phyloP scores from a whole-genome alignment of 768 basidiomycete species.

The Hydnomerulius pinastri region DNA sequence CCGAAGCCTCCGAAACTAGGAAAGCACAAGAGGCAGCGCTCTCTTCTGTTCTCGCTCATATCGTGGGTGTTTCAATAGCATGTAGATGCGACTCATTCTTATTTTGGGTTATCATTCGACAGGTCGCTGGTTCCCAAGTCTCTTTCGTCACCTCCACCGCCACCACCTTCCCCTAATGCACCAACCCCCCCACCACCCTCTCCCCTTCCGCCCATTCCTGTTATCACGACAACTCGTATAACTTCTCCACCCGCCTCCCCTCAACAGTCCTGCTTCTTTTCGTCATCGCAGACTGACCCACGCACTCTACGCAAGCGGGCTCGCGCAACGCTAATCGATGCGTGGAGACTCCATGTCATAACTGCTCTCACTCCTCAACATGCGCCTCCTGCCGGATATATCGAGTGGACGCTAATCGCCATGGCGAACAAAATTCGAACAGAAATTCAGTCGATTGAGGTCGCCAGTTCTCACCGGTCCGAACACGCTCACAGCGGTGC shows the following conservation, averaged over 20 bases:
- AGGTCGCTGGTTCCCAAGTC: conserved; percentile 36
- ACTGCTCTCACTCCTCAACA: conserved; percentile 45
- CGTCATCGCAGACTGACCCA: conserved; percentile 22
- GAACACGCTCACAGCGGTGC: background rate
- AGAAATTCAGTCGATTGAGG: conserved; percentile 18
- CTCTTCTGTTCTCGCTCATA: conserved; percentile 69
- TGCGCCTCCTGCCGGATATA: conserved; percentile 34
- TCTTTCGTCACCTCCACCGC: conserved; percentile 24
- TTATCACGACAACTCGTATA: conserved; percentile 25
- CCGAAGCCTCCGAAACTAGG: conserved; percentile 35
- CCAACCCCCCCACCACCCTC: conserved; percentile 26
- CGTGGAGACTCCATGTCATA: conserved; percentile 63
- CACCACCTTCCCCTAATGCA: conserved; percentile 20
- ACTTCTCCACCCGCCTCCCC: conserved; percentile 28
- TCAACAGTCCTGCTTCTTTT: conserved; percentile 8
- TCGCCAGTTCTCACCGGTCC: conserved; percentile 1
- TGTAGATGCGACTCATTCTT: background rate
- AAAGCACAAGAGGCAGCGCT: conserved; percentile 71
- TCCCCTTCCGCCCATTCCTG: conserved; percentile 31
- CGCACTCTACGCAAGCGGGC: conserved; percentile 59
- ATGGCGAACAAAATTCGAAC: conserved; percentile 18
- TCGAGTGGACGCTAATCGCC: conserved; percentile 33
- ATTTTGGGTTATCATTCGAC: conserved; percentile 7
- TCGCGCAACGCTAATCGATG: conserved; percentile 66
- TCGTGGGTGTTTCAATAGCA: conserved; percentile 41